Evolutionary conservation across 2,329 filamentous ascomycete species (phyloP).

Genomic region (Elsinoe australis): DNA sequence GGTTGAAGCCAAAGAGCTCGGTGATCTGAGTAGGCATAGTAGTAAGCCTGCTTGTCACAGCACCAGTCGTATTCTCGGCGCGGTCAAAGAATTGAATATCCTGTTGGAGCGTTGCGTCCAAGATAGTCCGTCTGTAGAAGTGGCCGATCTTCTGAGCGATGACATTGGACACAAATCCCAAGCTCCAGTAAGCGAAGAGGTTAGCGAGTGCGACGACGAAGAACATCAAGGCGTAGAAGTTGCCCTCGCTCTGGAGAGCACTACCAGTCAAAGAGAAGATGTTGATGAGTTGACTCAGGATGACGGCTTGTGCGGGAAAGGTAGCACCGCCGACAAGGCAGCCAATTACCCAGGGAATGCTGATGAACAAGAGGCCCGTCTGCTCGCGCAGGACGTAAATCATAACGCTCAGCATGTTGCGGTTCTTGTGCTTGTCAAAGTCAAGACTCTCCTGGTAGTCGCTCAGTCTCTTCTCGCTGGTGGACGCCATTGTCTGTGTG

Average conservation of each 20-base stretch:
- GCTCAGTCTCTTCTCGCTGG: constrained; percentile 1
- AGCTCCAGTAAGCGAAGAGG: constrained; percentile 48
- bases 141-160: constrained; percentile 42
- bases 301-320: constrained; percentile 34
- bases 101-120: constrained; percentile 58
- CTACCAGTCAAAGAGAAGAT: constrained; percentile 31
- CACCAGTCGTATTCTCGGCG: constrained; percentile 81
- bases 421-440: not conserved
- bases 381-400: constrained; percentile 15
- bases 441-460: constrained; percentile 11
- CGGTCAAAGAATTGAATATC: constrained; percentile 88
- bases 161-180: constrained; percentile 33
- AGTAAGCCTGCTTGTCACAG: constrained; percentile 71
- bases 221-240: constrained; percentile 63
- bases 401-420: not conserved
- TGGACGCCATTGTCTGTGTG: not conserved
- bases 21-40: constrained; percentile 30
- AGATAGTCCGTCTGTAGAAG: constrained; percentile 53
- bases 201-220: constrained; percentile 49
- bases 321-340: constrained; percentile 20
- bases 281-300: constrained; percentile 33
- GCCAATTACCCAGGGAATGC: constrained; percentile 5
- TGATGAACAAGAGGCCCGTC: not conserved
- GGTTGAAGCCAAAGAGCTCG: constrained; percentile 56
- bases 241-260: constrained; percentile 32